Conservation (phyloP, 345 rosid genomes). For the Populus simonii region DNA sequence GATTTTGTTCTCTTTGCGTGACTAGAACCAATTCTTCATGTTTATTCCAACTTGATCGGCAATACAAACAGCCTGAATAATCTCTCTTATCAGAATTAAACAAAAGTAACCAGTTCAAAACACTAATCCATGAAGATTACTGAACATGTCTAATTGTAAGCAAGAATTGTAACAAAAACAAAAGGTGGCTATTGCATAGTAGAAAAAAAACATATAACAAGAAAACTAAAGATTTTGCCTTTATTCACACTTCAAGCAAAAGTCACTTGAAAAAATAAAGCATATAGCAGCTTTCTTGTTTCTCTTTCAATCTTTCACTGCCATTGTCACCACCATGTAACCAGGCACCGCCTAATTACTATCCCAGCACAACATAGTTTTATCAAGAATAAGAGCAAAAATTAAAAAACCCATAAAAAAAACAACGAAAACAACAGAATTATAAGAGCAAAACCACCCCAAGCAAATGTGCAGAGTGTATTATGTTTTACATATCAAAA, state of each 20-base stretch:
- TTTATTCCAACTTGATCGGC: slow-evolving; percentile 3
- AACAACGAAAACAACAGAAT: background rate
- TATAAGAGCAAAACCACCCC: background rate
- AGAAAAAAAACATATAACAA: no score
- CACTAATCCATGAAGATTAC: no score
- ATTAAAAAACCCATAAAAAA: background rate
- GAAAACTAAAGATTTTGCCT: background rate
- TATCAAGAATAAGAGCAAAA: background rate
- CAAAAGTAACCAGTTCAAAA: no score
- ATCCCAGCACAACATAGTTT: background rate
- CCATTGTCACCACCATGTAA: background rate
- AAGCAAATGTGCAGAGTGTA: background rate
- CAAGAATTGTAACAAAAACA: no score
- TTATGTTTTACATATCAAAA: background rate
- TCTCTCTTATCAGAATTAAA: background rate
- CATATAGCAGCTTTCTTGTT: background rate
- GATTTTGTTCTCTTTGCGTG: background rate
- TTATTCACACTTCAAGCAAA: background rate
- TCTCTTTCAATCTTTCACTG: background rate
- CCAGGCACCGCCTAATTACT: background rate
- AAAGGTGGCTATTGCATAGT: no score
- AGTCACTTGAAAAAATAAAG: background rate
- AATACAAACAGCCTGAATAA: background rate
- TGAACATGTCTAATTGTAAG: no score
- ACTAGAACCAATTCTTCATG: slow-evolving; percentile 20